A percentile compares a stretch with the other conserved stretches of the same genome.
phyloP scores from a whole-genome alignment of 2,329 filamentous ascomycete species.

The Chaetothyriales sp. region DNA sequence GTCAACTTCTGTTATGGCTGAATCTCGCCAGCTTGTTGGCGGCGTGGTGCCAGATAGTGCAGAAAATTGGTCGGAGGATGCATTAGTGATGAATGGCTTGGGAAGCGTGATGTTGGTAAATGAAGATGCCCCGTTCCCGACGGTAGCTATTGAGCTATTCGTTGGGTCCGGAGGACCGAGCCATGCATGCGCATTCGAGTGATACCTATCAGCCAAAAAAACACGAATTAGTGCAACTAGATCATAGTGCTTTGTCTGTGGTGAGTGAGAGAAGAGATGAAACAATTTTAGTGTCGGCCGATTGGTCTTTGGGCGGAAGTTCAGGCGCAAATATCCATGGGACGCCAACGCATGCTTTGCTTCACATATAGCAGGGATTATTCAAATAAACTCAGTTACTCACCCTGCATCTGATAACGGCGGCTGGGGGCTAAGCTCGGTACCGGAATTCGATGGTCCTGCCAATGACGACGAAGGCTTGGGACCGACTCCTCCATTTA shows the following conservation, averaged over 20 bases:
- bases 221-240: slow-evolving; percentile 4
- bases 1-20: slow-evolving; percentile 10
- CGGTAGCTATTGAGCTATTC: slow-evolving; percentile 39
- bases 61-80: slow-evolving; percentile 11
- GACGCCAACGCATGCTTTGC: background rate
- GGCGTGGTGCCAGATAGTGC: slow-evolving; percentile 13
- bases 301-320: background rate
- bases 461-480: slow-evolving; percentile 6
- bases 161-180: slow-evolving; percentile 38
- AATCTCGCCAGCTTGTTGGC: slow-evolving; percentile 15
- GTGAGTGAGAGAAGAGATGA: background rate
- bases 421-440: slow-evolving; percentile 10
- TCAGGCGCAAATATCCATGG: background rate
- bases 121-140: slow-evolving; percentile 37
- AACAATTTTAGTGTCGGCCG: background rate
- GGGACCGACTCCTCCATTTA: slow-evolving; percentile 3
- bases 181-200: slow-evolving; percentile 30
- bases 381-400: slow-evolving; percentile 8
- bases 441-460: slow-evolving; percentile 9
- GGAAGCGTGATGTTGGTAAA: slow-evolving; percentile 29
- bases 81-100: slow-evolving; percentile 22
- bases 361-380: background rate
- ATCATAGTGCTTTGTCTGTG: background rate
- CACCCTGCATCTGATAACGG: slow-evolving; percentile 12
- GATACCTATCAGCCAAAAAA: slow-evolving; percentile 8